A percentile compares a stretch with the other conserved stretches of the same genome.
Conservation (phyloP, 305 asterid genomes). For the Fraxinus dipetala region DNA sequence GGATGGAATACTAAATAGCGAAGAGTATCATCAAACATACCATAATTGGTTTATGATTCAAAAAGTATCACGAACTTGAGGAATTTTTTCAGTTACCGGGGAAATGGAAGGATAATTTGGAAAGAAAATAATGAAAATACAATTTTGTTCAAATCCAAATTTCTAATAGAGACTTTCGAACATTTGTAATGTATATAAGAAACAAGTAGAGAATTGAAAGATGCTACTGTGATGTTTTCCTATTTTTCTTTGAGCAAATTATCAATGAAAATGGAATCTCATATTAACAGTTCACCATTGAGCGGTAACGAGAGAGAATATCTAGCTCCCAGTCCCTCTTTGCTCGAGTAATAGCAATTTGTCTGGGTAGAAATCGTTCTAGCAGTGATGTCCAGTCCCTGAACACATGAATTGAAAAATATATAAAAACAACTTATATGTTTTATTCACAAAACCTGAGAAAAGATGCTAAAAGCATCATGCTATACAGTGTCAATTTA, state of each 20-base stretch:
- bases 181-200: not conserved
- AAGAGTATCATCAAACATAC: not conserved
- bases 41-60: not conserved
- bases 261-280: constrained; percentile 11
- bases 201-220: constrained; percentile 11
- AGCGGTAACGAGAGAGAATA: constrained; percentile 74
- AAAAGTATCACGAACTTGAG: not conserved
- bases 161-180: not conserved
- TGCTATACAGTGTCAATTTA: constrained; percentile 11
- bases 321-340: constrained; percentile 93
- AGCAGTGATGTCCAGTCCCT: constrained; percentile 92
- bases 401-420: constrained; percentile 20
- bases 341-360: constrained; percentile 84
- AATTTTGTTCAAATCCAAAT: not conserved
- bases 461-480: constrained; percentile 17
- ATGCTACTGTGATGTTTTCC: not conserved
- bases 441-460: constrained; percentile 11
- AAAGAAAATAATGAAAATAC: not conserved
- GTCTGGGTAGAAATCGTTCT: constrained; percentile 81
- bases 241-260: not conserved
- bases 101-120: not conserved
- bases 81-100: not conserved
- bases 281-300: constrained; percentile 53
- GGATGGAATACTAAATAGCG: not conserved
- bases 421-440: constrained; percentile 18